Evolutionary conservation across 2,329 filamentous ascomycete species (phyloP), one percentile per base, ranked within the genome.

Genomic region (Aspergillus carbonarius): DNA sequence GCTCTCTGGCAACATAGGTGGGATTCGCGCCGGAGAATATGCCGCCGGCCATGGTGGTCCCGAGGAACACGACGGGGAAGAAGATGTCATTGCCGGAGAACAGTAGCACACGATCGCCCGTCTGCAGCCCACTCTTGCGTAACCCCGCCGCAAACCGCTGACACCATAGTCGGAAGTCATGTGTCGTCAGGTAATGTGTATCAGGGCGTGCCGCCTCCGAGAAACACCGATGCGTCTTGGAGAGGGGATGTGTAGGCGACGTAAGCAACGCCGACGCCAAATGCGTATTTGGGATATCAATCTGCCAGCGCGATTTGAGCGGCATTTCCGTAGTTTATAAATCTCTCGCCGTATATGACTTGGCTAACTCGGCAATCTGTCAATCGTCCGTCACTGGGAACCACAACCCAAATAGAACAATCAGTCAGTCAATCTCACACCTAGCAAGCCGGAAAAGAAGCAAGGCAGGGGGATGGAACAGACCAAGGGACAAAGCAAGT

Each of bases 21-120:
- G 89, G 88, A 60, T 91, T 92, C 1, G 88, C 88, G 25, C 89
- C 90, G 0, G 87, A 89, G 76, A 93, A 93, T 55, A 93, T 78
- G 1, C 89, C 89, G 4, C 89, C 89, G 0, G 90, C 89, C 85
- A 92, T 92, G 52, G 92, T 80, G 18, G 89, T 81, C 15, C 90
- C 90, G 73, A 92, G 80, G 55, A 93, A 85, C 1, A 90, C 78
- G 0, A 85, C 79, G 0, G 90, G 88, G 69, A 88, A 91, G 76
- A 88, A 91, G 13, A 93, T 73, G 64, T 83, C 87, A 74, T 93
- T 93, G 20, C 86, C 84, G 0, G 88, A 88, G 74, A 88, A 93
- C 18, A 93, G 76, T 48, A 93, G 77, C 4, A 93, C 85, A 2
- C 89, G 85, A 65, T 92, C 90, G 10, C 89, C 88, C 0, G 79